These are phyloP conservation scores for Protomyces macrosporus DNA, from an alignment of 1,139 yeast genomes.

Conservation along the genomic window DNA sequence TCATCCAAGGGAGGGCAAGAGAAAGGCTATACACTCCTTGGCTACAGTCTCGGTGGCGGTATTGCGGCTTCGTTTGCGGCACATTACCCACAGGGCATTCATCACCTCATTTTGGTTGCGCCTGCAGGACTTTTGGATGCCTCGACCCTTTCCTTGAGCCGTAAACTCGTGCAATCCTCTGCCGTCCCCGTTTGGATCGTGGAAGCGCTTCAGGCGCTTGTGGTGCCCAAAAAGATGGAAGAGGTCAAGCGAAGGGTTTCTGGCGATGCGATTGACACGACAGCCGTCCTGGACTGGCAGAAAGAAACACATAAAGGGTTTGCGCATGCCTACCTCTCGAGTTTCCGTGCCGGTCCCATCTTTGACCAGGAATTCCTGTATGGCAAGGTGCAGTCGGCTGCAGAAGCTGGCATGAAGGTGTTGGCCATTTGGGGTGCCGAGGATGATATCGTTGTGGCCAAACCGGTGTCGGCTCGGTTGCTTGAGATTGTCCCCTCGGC, in stretches of 20 bases:
- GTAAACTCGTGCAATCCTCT: conserved; percentile 1
- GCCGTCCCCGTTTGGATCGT: conserved; percentile 6
- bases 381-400: neutral
- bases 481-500: conserved; percentile 1
- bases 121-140: conserved; percentile 22
- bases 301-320: conserved; percentile 12
- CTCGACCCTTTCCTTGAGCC: neutral
- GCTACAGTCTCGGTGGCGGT: conserved; percentile 23
- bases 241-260: conserved; percentile 1
- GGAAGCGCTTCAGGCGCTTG: neutral
- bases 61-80: conserved; percentile 17
- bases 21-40: neutral
- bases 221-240: conserved; percentile 13
- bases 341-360: conserved; percentile 15
- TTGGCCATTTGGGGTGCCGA: conserved; percentile 19
- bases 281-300: conserved; percentile 3
- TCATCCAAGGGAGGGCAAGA: neutral
- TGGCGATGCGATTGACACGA: conserved; percentile 4
- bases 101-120: conserved; percentile 17
- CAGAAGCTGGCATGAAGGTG: neutral
- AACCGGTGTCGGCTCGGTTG: conserved; percentile 7
- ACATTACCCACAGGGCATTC: conserved; percentile 3
- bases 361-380: conserved; percentile 6
- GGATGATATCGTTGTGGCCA: conserved; percentile 17
- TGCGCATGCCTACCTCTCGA: conserved; percentile 7